Conservation (phyloP, 2,329 filamentous ascomycete genomes). For the Camillea tinctor region DNA sequence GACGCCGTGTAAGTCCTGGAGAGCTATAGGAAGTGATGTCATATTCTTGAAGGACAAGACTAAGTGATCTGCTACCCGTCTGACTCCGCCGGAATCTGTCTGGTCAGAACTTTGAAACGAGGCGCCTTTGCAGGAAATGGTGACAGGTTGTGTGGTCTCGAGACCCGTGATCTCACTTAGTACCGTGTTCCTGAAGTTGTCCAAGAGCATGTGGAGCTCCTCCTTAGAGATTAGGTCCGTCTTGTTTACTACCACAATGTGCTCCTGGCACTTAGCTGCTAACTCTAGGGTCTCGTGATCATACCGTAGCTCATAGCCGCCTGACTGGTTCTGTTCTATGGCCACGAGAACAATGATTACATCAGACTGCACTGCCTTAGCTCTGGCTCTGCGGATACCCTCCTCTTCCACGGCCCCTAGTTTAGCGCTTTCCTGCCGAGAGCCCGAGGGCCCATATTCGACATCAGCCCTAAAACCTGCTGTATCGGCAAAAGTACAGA, state of each 20-base stretch:
- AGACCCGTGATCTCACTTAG: conserved; percentile 42
- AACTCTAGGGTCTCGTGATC: conserved; percentile 56
- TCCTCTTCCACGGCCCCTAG: conserved; percentile 82
- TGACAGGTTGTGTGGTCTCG: conserved; percentile 41
- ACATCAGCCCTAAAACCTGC: conserved; percentile 70
- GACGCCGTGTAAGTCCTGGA: conserved; percentile 84
- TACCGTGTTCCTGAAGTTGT: conserved; percentile 39
- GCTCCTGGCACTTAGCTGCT: conserved; percentile 47
- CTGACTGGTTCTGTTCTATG: conserved; percentile 52
- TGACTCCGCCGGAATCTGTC: conserved; percentile 63
- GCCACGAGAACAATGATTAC: conserved; percentile 80
- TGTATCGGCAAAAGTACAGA: conserved; percentile 93
- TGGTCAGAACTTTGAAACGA: conserved; percentile 33
- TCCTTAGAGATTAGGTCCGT: conserved; percentile 45
- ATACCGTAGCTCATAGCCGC: conserved; percentile 45
- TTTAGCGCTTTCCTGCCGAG: conserved; percentile 18
- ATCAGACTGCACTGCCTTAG: conserved; percentile 79
- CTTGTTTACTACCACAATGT: conserved; percentile 63
- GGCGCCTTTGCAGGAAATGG: conserved; percentile 72
- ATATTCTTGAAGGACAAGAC: conserved; percentile 67
- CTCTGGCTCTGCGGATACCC: conserved; percentile 83
- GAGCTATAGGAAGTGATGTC: conserved; percentile 68
- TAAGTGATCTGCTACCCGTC: conserved; percentile 65
- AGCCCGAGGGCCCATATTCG: conserved; percentile 7
- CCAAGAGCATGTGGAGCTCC: conserved; percentile 39